Evolutionary conservation across 1,139 yeast species (phyloP).

Genomic region (Lodderomyces beijingensis): DNA sequence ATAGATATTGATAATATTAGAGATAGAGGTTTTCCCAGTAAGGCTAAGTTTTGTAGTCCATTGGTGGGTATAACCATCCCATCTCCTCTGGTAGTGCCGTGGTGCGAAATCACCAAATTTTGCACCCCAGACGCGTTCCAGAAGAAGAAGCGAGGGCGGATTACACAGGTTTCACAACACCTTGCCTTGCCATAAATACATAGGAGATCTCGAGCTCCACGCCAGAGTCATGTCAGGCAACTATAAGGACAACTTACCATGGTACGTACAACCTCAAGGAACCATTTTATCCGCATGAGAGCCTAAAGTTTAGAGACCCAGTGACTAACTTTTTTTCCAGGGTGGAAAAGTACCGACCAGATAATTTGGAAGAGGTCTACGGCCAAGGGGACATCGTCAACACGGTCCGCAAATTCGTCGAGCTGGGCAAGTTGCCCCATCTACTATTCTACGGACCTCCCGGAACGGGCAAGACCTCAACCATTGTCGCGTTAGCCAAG

Average conservation of each 20-base stretch:
- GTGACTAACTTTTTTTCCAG: constrained; percentile 21
- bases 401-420: constrained; percentile 78
- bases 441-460: constrained; percentile 94
- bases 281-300: not conserved
- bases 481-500: constrained; percentile 83
- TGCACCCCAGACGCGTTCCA: too few species aligned
- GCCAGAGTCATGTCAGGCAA: constrained; percentile 11
- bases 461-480: constrained; percentile 96
- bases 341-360: constrained; percentile 97
- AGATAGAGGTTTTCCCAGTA: too few species aligned
- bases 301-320: too few species aligned
- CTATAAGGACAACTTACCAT: constrained; percentile 31
- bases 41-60: too few species aligned
- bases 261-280: constrained; percentile 28
- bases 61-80: too few species aligned
- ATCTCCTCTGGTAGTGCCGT: too few species aligned
- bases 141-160: not conserved
- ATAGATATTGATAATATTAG: too few species aligned
- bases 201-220: too few species aligned
- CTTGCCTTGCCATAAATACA: too few species aligned
- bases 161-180: too few species aligned
- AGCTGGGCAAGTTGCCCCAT: constrained; percentile 83
- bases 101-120: too few species aligned
- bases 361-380: constrained; percentile 74
- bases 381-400: constrained; percentile 87